These are phyloP conservation scores for Themeda triandra DNA, from an alignment of 176 grass and related monocot genomes.

Conservation along the genomic window DNA sequence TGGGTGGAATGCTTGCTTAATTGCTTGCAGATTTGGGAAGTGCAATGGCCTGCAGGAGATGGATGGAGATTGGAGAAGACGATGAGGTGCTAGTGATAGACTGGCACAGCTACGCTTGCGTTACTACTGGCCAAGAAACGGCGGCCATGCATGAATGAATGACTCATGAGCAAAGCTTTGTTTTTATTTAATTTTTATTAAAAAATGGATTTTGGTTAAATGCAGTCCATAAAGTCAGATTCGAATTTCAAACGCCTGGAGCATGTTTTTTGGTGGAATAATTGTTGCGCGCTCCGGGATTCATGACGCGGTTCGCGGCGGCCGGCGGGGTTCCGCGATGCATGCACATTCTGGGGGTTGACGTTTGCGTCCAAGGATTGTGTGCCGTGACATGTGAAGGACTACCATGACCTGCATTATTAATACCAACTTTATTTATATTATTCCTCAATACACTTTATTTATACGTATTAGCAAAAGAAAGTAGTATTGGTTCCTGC, in stretches of 20 bases:
- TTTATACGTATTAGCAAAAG: too few species aligned
- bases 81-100: too few species aligned
- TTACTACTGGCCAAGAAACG: not conserved
- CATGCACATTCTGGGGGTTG: not conserved
- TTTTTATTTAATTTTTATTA: not conserved
- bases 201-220: not conserved
- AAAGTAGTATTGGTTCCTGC: too few species aligned
- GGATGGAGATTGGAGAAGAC: not conserved
- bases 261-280: not conserved
- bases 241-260: not conserved
- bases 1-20: not conserved
- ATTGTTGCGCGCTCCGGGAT: not conserved
- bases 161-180: not conserved
- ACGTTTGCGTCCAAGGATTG: not conserved
- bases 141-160: not conserved
- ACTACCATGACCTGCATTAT: not conserved
- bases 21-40: slow-evolving; percentile 23
- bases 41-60: not conserved
- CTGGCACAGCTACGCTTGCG: not conserved
- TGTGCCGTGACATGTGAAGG: not conserved
- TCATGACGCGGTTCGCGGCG: not conserved
- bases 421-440: too few species aligned
- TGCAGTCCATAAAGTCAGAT: not conserved
- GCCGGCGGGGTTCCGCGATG: not conserved
- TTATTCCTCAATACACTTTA: too few species aligned